These are phyloP conservation scores for Lonicera japonica DNA, from an alignment of 129 eudicot species.

Conservation along the genomic window DNA sequence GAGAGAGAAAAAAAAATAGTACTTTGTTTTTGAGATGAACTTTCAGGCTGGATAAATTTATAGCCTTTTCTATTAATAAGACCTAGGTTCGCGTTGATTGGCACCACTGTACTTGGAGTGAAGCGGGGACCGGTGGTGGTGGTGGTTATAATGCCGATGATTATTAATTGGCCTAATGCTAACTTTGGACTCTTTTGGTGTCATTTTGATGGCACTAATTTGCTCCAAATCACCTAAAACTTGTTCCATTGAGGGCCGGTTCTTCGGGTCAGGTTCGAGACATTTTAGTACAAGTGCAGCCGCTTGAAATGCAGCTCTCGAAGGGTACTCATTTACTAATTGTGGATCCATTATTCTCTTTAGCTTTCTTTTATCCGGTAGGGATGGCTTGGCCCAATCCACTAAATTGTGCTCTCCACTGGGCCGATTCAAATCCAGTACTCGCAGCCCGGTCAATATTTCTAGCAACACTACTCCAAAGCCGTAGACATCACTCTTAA, in stretches of 20 bases:
- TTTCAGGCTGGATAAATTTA: too few relatives aligned
- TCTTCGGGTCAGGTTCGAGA: conserved; percentile 44
- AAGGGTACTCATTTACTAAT: conserved; percentile 44
- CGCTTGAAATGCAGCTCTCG: conserved; percentile 25
- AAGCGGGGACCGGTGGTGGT: conserved; percentile 18
- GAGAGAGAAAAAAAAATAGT: too few relatives aligned
- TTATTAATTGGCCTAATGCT: conserved; percentile 11
- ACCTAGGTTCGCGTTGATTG: conserved; percentile 19
- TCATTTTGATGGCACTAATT: conserved; percentile 21
- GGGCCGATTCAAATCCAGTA: conserved; percentile 62
- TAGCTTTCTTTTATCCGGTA: conserved; percentile 36
- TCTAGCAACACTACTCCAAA: conserved; percentile 77
- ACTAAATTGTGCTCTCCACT: conserved; percentile 45
- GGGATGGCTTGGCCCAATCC: conserved; percentile 58
- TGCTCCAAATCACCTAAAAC: conserved; percentile 32
- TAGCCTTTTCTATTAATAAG: conserved; percentile 17
- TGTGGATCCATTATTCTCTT: conserved; percentile 53
- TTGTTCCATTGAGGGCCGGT: conserved; percentile 54
- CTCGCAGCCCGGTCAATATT: conserved; percentile 57
- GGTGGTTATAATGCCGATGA: conserved; percentile 22
- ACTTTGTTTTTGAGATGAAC: too few relatives aligned
- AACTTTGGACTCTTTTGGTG: conserved; percentile 25
- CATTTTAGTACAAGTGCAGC: conserved; percentile 52
- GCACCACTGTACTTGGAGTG: conserved; percentile 21
- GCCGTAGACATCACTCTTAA: conserved; percentile 65